These are phyloP conservation scores for Myriosclerotinia duriaeana DNA, from an alignment of 2,329 filamentous ascomycete genomes.

Conservation along the genomic window DNA sequence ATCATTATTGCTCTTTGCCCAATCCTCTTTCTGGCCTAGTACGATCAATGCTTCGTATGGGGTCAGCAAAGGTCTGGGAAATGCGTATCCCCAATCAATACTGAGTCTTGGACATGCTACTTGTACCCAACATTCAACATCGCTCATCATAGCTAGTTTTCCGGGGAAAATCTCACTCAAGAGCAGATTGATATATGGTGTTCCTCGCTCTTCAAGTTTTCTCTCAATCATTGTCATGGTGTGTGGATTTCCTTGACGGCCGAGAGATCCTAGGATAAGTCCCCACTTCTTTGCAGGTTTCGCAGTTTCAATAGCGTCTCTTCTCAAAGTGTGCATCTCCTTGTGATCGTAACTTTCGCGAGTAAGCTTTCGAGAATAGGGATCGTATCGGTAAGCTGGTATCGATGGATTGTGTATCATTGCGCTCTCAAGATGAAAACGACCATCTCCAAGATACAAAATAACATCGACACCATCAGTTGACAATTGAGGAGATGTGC, in stretches of 20 bases:
- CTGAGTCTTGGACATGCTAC: conserved; percentile 94
- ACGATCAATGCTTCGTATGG: conserved; percentile 94
- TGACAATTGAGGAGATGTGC: conserved; percentile 77
- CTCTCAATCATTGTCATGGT: conserved; percentile 85
- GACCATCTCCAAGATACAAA: conserved; percentile 85
- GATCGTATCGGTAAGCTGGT: conserved; percentile 93
- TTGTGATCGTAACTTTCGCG: conserved; percentile 89
- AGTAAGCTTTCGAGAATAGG: conserved; percentile 88
- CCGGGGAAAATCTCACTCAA: conserved; percentile 96
- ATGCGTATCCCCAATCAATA: conserved; percentile 99
- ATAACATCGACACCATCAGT: conserved; percentile 69
- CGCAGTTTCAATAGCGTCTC: conserved; percentile 73
- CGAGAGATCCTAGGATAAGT: conserved; percentile 87
- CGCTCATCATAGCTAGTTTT: conserved; percentile 87
- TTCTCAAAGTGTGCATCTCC: conserved; percentile 81
- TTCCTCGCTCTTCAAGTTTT: conserved; percentile 66
- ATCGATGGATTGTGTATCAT: conserved; percentile 97
- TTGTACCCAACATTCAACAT: conserved; percentile 98
- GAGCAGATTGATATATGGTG: conserved; percentile 81
- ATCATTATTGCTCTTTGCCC: conserved; percentile 59
- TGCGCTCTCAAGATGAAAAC: conserved; percentile 95
- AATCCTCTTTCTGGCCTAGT: conserved; percentile 75
- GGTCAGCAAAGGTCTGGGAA: conserved; percentile 81
- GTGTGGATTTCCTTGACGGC: conserved; percentile 92
- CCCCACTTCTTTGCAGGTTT: conserved; percentile 85